These are phyloP conservation scores for Puccinia hordei DNA, from an alignment of 1,284 basidiomycete species.

Conservation along the genomic window DNA sequence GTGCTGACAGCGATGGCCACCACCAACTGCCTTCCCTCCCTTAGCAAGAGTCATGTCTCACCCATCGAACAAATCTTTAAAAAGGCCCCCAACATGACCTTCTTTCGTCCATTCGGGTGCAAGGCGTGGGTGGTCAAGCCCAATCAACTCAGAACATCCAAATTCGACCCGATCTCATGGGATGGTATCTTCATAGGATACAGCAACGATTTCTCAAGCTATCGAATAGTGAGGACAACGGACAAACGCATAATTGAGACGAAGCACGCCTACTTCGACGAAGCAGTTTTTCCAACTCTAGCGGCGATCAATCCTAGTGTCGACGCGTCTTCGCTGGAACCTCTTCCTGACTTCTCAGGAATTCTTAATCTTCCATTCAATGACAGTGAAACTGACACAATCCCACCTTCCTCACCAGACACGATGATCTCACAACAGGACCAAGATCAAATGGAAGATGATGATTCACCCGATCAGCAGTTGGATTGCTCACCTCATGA, in stretches of 20 bases:
- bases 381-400: too few species aligned
- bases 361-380: too few species aligned
- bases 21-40: conserved; percentile 14
- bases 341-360: too few species aligned
- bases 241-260: neutral
- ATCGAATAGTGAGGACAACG: too few species aligned
- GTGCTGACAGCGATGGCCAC: neutral
- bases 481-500: too few species aligned
- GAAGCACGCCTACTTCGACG: neutral
- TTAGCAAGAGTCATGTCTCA: neutral
- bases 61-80: neutral
- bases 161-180: neutral
- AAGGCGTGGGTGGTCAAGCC: neutral
- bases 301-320: too few species aligned
- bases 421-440: too few species aligned
- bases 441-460: too few species aligned
- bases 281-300: neutral
- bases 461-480: too few species aligned
- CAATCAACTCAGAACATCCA: neutral
- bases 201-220: neutral
- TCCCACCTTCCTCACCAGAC: too few species aligned
- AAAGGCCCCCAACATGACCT: neutral
- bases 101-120: conserved; percentile 7
- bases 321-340: too few species aligned
- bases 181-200: neutral